phyloP scores from a whole-genome alignment of 2,329 filamentous ascomycete species.

The Colletotrichum navitas region DNA sequence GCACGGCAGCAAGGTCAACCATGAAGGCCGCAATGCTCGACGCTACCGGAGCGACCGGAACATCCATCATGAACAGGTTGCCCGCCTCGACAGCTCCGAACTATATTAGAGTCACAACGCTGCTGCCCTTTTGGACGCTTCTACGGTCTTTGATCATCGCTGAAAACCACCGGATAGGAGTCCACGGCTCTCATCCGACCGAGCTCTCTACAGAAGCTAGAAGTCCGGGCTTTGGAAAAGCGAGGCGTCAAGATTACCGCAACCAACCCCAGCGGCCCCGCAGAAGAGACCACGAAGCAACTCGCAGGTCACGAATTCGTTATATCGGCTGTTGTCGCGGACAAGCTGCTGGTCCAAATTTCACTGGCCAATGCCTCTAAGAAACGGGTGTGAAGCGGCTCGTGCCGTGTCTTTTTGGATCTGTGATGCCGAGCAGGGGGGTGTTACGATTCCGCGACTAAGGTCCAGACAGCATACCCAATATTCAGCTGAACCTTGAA shows the following conservation, averaged over 20 bases:
- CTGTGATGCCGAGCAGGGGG: constrained; percentile 56
- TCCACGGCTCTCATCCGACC: constrained; percentile 62
- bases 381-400: constrained; percentile 62
- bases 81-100: constrained; percentile 44
- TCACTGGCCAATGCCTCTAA: constrained; percentile 62
- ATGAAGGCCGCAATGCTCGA: constrained; percentile 54
- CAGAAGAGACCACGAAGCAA: constrained; percentile 15
- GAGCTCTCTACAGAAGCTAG: constrained; percentile 54
- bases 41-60: constrained; percentile 58
- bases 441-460: constrained; percentile 46
- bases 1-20: not conserved
- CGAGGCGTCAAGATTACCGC: constrained; percentile 58
- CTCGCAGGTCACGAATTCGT: constrained; percentile 51
- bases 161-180: constrained; percentile 50
- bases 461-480: not conserved
- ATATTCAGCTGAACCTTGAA: not conserved
- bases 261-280: constrained; percentile 56
- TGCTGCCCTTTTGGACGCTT: not conserved
- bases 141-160: not conserved
- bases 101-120: constrained; percentile 22
- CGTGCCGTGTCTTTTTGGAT: constrained; percentile 64
- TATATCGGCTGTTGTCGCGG: constrained; percentile 56
- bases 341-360: constrained; percentile 56
- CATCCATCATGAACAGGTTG: constrained; percentile 54
- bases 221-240: constrained; percentile 54